Evolutionary conservation across 2,329 filamentous ascomycete species (phyloP).

Genomic region (Helotiales sp.): DNA sequence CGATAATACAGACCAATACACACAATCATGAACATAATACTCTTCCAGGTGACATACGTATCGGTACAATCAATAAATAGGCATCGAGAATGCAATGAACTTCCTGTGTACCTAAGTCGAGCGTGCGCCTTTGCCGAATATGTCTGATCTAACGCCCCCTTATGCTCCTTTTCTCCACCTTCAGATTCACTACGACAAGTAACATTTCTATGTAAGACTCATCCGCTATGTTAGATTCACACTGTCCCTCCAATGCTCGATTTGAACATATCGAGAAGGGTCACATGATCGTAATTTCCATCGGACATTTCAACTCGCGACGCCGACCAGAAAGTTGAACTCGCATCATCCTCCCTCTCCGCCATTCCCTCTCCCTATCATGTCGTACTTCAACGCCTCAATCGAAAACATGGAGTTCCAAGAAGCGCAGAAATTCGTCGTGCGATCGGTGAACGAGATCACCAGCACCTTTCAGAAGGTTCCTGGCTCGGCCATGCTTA

Average conservation of each 20-base stretch:
- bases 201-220: too few relatives aligned
- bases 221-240: too few relatives aligned
- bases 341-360: not conserved
- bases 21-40: not conserved
- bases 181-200: too few relatives aligned
- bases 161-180: too few relatives aligned
- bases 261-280: not conserved
- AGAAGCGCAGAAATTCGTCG: conserved; percentile 55
- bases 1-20: conserved; percentile 29
- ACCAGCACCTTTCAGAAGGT: conserved; percentile 79
- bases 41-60: not conserved
- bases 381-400: conserved; percentile 19
- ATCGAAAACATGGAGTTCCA: conserved; percentile 59
- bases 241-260: too few relatives aligned
- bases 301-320: not conserved
- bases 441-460: conserved; percentile 52
- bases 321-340: conserved; percentile 1
- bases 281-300: not conserved
- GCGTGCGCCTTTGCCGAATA: not conserved
- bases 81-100: not conserved
- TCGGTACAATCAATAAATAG: not conserved
- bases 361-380: not conserved
- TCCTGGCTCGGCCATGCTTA: conserved; percentile 89
- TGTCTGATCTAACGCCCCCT: too few relatives aligned
- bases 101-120: not conserved